phyloP scores from a whole-genome alignment of 306 rosid genomes.

The Dicorynia guianensis region DNA sequence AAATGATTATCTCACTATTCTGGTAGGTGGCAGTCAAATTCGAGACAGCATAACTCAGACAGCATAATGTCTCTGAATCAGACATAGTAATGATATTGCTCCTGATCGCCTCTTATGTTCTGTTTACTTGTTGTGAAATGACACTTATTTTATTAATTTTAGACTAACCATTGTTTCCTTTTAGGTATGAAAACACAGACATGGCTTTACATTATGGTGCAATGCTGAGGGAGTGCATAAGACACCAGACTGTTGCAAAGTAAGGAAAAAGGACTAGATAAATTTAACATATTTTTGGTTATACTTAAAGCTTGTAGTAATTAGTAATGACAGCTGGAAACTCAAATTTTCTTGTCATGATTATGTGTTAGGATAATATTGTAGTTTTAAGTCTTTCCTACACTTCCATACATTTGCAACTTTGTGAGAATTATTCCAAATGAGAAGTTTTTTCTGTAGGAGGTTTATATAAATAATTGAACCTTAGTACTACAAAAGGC shows the following conservation, averaged over 20 bases:
- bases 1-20: conserved; percentile 57
- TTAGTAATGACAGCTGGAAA: background rate
- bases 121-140: conserved; percentile 2
- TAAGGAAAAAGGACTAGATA: conserved; percentile 39
- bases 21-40: conserved; percentile 35
- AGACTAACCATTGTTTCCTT: conserved; percentile 14
- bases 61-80: background rate
- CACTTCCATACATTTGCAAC: conserved; percentile 8
- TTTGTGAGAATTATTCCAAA: conserved; percentile 11
- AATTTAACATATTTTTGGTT: conserved; percentile 19
- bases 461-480: conserved; percentile 16
- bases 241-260: conserved; percentile 96
- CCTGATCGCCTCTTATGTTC: conserved; percentile 16
- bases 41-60: conserved; percentile 32
- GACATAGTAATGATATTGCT: conserved; percentile 2
- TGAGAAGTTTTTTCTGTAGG: background rate
- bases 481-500: background rate
- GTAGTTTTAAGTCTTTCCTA: conserved; percentile 3
- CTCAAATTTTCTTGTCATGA: conserved; percentile 1
- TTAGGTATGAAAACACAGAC: conserved; percentile 73
- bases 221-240: conserved; percentile 95
- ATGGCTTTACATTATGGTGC: conserved; percentile 95
- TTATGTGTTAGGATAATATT: conserved; percentile 23
- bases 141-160: background rate
- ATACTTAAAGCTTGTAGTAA: background rate